Evolutionary conservation across 2,329 filamentous ascomycete genomes (phyloP), one percentile per base, ranked within the genome.

Genomic region (Xylariaceae sp.): DNA sequence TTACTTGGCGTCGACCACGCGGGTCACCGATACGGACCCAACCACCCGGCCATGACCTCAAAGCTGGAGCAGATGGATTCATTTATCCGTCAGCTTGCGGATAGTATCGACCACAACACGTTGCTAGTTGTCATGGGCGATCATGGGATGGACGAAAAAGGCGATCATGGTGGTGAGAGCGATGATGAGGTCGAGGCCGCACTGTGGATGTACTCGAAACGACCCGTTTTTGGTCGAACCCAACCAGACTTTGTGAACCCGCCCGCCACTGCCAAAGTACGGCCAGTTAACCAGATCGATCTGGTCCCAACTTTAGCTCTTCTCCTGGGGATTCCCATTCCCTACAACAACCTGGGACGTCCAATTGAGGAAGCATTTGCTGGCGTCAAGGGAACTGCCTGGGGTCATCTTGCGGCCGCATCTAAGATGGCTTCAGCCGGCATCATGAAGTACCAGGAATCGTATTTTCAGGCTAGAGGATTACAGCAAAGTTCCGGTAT

Each of bases 191-290:
- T 99, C 6, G 85, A 99, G 68, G 90, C 94, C 48, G 90, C 94
- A 2, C 70, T 99, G 42, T 99, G 94, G 92, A 95, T 99, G 90
- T 99, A 97, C 68, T 95, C 94, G 1, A 95, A 91, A 68, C 85
- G 82, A 59, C 83, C 84, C 0, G 68, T 89, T 10, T 99, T 99
- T 68, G 94, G 94, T 14, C 84, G 90, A 36, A 87, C 82, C 1
- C 76, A 81, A 43, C 72, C 81, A 3, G 78, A 82, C 6, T 79
- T 77, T 56, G 65, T 71, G 12, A 71, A 75, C 17, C 85, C 83
- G 15, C 84, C 82, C 6, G 68, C 72, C n/a, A 89, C 80, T 18
- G 90, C 91, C 38, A 95, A 94, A 66, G 80, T 85, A 18, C 79
- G 88, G 10, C 84, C 88, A 0, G 80, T 84, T 38, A 82, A 83